A percentile compares a stretch with the other conserved stretches of the same genome.
phyloP scores from a whole-genome alignment of 2,329 filamentous ascomycete genomes.

The Xylariaceae sp. region DNA sequence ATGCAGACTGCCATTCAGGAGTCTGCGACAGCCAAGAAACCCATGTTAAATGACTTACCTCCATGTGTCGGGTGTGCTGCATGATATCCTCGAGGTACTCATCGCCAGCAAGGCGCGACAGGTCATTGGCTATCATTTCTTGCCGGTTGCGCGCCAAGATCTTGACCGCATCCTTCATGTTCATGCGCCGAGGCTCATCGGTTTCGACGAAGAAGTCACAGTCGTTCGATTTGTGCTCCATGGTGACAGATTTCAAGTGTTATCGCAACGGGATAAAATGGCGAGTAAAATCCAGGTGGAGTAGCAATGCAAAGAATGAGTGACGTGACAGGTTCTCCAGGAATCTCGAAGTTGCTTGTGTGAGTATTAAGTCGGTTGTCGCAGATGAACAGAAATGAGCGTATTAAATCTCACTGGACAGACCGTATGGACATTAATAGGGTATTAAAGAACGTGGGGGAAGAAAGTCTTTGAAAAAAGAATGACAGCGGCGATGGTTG shows the following conservation, averaged over 20 bases:
- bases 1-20: background rate
- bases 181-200: constrained; percentile 54
- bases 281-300: constrained; percentile 24
- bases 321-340: constrained; percentile 47
- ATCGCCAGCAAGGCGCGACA: constrained; percentile 77
- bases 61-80: constrained; percentile 92
- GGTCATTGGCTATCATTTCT: constrained; percentile 80
- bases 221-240: constrained; percentile 43
- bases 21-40: background rate
- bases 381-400: constrained; percentile 37
- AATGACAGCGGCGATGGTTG: constrained; percentile 49
- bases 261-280: constrained; percentile 27
- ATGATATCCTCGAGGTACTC: constrained; percentile 95
- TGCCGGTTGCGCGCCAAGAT: constrained; percentile 77
- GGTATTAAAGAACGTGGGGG: constrained; percentile 56
- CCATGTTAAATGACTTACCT: constrained; percentile 47
- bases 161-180: constrained; percentile 69
- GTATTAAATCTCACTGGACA: constrained; percentile 39
- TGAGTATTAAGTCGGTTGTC: constrained; percentile 35
- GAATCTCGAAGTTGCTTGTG: constrained; percentile 40
- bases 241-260: constrained; percentile 32
- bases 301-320: constrained; percentile 40
- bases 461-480: constrained; percentile 40
- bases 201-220: constrained; percentile 53
- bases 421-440: constrained; percentile 46